Evolutionary conservation across 805 yeast genomes (phyloP).

Genomic region (Kluyveromyces dobzhanskii): DNA sequence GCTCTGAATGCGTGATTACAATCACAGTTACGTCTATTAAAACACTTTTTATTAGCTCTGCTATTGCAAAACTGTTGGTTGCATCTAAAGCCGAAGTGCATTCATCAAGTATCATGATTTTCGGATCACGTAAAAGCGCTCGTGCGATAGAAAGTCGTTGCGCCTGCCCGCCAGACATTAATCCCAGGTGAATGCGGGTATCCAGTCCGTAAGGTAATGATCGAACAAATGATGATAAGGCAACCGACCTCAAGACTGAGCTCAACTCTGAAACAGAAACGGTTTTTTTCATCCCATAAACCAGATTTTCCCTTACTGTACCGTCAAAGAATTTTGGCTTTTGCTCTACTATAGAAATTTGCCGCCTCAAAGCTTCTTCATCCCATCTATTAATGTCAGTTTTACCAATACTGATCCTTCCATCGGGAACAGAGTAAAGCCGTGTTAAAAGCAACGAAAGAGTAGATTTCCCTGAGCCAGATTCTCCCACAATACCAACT

Average conservation of each 20-base stretch:
- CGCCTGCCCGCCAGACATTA: constrained; percentile 84
- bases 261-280: constrained; percentile 32
- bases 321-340: constrained; percentile 66
- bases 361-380: constrained; percentile 39
- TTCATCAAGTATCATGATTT: constrained; percentile 68
- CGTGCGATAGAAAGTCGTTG: constrained; percentile 82
- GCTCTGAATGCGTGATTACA: constrained; percentile 66
- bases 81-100: constrained; percentile 83
- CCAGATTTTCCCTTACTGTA: constrained; percentile 58
- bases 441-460: constrained; percentile 48
- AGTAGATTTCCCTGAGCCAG: constrained; percentile 93
- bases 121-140: constrained; percentile 62
- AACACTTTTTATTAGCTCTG: constrained; percentile 36
- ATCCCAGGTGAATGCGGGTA: constrained; percentile 43
- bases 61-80: constrained; percentile 44
- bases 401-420: constrained; percentile 38
- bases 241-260: constrained; percentile 36
- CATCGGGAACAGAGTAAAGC: constrained; percentile 37
- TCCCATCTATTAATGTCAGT: constrained; percentile 40
- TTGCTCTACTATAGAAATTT: constrained; percentile 69
- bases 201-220: constrained; percentile 50
- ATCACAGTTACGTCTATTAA: constrained; percentile 40
- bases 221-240: constrained; percentile 46
- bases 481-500: constrained; percentile 69
- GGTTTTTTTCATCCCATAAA: constrained; percentile 41